Evolutionary conservation across 306 rosid genomes (phyloP), one percentile per base, ranked within the genome.

Genomic region (Prunus mira): DNA sequence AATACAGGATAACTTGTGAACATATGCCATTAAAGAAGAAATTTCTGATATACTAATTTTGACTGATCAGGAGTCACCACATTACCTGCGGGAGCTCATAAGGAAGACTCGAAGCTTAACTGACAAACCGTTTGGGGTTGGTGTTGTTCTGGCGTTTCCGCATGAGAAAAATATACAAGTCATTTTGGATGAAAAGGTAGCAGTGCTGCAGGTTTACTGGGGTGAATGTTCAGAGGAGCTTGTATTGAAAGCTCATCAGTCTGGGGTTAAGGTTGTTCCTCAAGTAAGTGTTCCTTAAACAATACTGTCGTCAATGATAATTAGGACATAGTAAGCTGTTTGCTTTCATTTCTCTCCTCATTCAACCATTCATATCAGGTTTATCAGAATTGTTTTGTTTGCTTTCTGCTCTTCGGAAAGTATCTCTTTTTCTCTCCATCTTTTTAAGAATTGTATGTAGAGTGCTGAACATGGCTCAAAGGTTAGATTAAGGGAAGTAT

Each of bases 71-170:
- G 97, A 91, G 17, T 79, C 90, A 2, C 98, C 97, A 0, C 88
- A 90, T 67, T 87, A 79, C 79, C 18, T 91, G 75, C 85, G 89
- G 75, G 91, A 84, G 71, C 88, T 93, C 51, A 91, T 91, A 76
- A 79, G 81, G 72, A 87, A 73, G 75, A 93, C 96, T 1, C 82
- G 90, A 76, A 46, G 85, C 51, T 81, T 91, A 64, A 93, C 98
- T 27, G 86, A 90, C 60, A 91, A 91, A 84, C 93, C 96, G 1
- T 93, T 93, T 77, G 98, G 97, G 52, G 81, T 91, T 45, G 96
- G 91, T 66, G 69, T 91, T 6, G 90, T 93, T 82, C 82, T 93
- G 17, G 94, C 96, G 6, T 93, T 93, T 85, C 94, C 97, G 5
- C 90, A 77, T 34, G 87, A 88, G 84, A 86, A 88, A 72, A 93